These are phyloP conservation scores for Aspergillus sp. DNA, from an alignment of 2,329 filamentous ascomycete genomes.

Conservation along the genomic window DNA sequence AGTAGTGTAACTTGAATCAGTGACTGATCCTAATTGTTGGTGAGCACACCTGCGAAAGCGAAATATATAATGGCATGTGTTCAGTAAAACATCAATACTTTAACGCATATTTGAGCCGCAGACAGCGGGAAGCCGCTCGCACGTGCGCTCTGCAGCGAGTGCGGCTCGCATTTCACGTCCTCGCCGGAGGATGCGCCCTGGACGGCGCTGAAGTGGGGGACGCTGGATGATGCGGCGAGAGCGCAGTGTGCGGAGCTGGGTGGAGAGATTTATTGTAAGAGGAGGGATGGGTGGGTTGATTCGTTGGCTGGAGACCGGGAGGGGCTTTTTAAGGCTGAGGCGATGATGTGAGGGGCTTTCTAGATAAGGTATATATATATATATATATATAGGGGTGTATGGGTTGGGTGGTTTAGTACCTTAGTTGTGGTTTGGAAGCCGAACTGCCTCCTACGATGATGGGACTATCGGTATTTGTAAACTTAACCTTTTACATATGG, in stretches of 20 bases:
- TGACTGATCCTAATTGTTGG: too few species aligned
- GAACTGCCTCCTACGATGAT: too few species aligned
- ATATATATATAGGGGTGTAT: neutral
- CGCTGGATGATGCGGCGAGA: conserved; percentile 20
- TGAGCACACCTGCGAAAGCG: too few species aligned
- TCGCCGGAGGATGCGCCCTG: conserved; percentile 4
- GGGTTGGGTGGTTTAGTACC: neutral
- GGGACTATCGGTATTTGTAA: too few species aligned
- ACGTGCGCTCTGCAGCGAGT: conserved; percentile 24
- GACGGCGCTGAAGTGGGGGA: conserved; percentile 24
- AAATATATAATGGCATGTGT: too few species aligned
- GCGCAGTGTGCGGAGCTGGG: conserved; percentile 10
- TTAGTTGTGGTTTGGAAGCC: too few species aligned
- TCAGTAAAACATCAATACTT: too few species aligned
- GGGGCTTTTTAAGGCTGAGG: conserved; percentile 7
- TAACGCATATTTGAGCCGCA: too few species aligned
- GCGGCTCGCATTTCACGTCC: conserved; percentile 22
- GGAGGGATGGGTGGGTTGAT: conserved; percentile 24
- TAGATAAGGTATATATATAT: neutral
- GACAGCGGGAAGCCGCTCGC: conserved; percentile 14
- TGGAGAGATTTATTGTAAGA: conserved; percentile 22
- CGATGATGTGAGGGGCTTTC: neutral
- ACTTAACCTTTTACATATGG: too few species aligned
- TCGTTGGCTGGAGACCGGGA: conserved; percentile 3
- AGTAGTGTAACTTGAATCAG: too few species aligned